phyloP scores from a whole-genome alignment of 768 basidiomycete species.

The Vishniacozyma victoriae region DNA sequence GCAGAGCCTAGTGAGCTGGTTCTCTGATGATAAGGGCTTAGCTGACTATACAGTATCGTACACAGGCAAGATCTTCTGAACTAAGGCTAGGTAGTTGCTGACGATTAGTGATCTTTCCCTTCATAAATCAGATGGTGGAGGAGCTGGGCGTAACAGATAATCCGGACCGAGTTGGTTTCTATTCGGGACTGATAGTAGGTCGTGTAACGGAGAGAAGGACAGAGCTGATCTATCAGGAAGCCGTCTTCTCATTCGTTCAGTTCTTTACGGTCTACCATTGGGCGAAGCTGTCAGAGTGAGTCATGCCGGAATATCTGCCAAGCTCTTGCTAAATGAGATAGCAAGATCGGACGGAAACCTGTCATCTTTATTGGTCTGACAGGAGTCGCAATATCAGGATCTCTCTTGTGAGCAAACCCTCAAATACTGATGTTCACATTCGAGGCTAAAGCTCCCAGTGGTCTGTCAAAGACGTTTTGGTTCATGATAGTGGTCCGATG shows the following conservation, averaged over 20 bases:
- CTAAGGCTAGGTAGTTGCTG: background rate
- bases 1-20: slow-evolving; percentile 43
- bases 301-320: background rate
- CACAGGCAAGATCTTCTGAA: slow-evolving; percentile 36
- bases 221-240: slow-evolving; percentile 23
- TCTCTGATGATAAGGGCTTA: background rate
- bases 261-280: slow-evolving; percentile 47
- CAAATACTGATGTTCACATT: background rate
- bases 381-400: slow-evolving; percentile 41
- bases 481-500: slow-evolving; percentile 40
- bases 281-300: slow-evolving; percentile 47
- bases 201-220: background rate
- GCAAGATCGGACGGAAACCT: slow-evolving; percentile 44
- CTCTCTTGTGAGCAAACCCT: slow-evolving; percentile 35
- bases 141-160: slow-evolving; percentile 39
- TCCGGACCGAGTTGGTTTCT: slow-evolving; percentile 44
- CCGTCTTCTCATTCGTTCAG: slow-evolving; percentile 46
- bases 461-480: slow-evolving; percentile 37
- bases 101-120: slow-evolving; percentile 44
- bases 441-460: slow-evolving; percentile 17
- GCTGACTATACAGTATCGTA: slow-evolving; percentile 33
- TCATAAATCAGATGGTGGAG: slow-evolving; percentile 48
- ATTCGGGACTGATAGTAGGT: slow-evolving; percentile 45
- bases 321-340: slow-evolving; percentile 8
- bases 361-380: slow-evolving; percentile 42